Conservation (phyloP, 306 rosid genomes). For the Inga leiocalycina region DNA sequence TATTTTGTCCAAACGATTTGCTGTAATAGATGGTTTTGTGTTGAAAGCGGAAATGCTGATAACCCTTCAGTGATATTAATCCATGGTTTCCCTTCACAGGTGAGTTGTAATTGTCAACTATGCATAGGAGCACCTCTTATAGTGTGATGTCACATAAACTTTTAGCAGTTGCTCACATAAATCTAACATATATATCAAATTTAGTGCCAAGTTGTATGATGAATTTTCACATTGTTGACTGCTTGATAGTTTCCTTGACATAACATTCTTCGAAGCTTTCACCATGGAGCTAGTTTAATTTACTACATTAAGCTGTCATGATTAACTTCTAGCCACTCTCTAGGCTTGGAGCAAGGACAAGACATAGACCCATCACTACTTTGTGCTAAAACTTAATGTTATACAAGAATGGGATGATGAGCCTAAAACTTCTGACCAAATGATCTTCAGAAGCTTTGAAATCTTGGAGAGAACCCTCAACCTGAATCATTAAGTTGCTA, state of each 20-base stretch:
- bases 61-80: slow-evolving; percentile 76
- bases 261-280: not conserved
- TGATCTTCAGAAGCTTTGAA: not conserved
- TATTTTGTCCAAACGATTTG: slow-evolving; percentile 58
- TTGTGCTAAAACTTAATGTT: not conserved
- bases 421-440: not conserved
- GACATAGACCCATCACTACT: not conserved
- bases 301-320: not conserved
- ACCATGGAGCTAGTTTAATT: not conserved
- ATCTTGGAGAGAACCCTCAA: not conserved
- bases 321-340: not conserved
- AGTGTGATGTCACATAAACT: not conserved
- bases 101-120: slow-evolving; percentile 33
- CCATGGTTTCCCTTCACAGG: slow-evolving; percentile 98
- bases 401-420: not conserved
- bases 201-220: not conserved
- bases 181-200: not conserved
- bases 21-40: slow-evolving; percentile 91
- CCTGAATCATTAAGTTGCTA: not conserved
- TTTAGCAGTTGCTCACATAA: not conserved
- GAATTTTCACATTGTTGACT: not conserved
- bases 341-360: not conserved
- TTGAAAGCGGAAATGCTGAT: slow-evolving; percentile 76
- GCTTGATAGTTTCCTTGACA: not conserved
- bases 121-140: not conserved